phyloP scores from a whole-genome alignment of 2,329 filamentous ascomycete species.

The Corniculantispora saksenae region DNA sequence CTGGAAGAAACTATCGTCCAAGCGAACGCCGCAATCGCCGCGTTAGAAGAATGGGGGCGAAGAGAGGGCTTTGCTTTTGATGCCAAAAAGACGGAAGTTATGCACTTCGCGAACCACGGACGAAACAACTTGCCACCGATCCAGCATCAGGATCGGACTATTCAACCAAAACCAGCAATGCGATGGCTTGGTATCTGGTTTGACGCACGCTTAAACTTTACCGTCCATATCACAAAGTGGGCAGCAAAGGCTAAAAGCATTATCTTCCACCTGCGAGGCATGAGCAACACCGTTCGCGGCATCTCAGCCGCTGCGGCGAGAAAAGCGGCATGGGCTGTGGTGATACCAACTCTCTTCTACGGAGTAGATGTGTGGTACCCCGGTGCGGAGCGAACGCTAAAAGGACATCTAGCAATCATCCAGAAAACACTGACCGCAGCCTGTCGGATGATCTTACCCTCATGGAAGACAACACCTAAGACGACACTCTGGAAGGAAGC shows the following conservation, averaged over 20 bases:
- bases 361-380: conserved; percentile 19
- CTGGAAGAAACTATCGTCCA: conserved; percentile 20
- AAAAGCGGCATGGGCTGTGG: conserved; percentile 9
- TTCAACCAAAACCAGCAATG: conserved; percentile 18
- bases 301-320: conserved; percentile 14
- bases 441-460: conserved; percentile 10
- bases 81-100: conserved; percentile 26
- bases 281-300: conserved; percentile 18
- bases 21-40: conserved; percentile 17
- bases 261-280: conserved; percentile 16
- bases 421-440: conserved; percentile 12
- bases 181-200: conserved; percentile 27
- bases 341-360: conserved; percentile 19
- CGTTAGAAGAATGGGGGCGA: conserved; percentile 22
- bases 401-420: conserved; percentile 14
- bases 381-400: conserved; percentile 1
- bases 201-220: conserved; percentile 23
- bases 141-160: conserved; percentile 7
- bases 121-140: conserved; percentile 6
- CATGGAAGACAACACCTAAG: conserved; percentile 21
- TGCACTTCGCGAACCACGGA: conserved; percentile 23
- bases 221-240: conserved; percentile 22
- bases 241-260: conserved; percentile 21
- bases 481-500: conserved; percentile 17
- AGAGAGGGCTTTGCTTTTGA: conserved; percentile 25